Evolutionary conservation across 805 yeast species (phyloP).

Genomic region (Trichomonascus vanleenenianus): DNA sequence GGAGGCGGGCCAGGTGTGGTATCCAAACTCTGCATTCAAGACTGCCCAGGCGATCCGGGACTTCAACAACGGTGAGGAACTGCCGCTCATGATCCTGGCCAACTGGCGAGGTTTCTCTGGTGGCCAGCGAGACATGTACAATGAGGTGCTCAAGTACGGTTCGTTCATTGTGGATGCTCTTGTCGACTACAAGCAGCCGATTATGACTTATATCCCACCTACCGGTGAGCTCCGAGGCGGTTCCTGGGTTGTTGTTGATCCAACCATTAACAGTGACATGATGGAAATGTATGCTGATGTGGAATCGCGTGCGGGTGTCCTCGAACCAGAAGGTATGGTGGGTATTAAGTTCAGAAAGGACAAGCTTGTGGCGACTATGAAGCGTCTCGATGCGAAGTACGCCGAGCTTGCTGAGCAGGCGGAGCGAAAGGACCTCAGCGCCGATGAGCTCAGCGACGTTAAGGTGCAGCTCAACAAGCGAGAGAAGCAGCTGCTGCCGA

Average conservation of each 20-base stretch:
- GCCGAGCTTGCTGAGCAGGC: conserved; percentile 50
- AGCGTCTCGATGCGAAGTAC: conserved; percentile 74
- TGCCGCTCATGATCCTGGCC: conserved; percentile 94
- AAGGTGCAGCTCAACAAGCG: conserved; percentile 65
- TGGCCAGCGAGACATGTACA: conserved; percentile 99
- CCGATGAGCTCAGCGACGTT: conserved; percentile 60
- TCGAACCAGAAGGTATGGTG: conserved; percentile 99
- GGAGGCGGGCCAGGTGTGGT: conserved; percentile 99
- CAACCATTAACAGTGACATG: conserved; percentile 91
- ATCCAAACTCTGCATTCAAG: conserved; percentile 98
- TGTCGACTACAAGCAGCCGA: conserved; percentile 93
- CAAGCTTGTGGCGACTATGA: conserved; percentile 84
- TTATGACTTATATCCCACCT: conserved; percentile 95
- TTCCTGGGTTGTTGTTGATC: conserved; percentile 99
- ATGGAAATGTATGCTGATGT: conserved; percentile 99
- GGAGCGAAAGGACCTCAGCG: conserved; percentile 40
- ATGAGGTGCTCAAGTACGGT: conserved; percentile 95
- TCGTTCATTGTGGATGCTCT: conserved; percentile 95
- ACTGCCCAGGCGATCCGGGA: conserved; percentile 98
- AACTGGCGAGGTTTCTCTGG: conserved; percentile 99
- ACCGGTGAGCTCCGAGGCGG: conserved; percentile 99
- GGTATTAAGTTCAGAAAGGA: conserved; percentile 96
- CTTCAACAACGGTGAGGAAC: conserved; percentile 95
- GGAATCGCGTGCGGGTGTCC: conserved; percentile 93
- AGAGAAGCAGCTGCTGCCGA: conserved; percentile 73